Evolutionary conservation across 2,329 filamentous ascomycete species (phyloP), one percentile per base, ranked within the genome.

Genomic region (Sordariomycetes sp.): DNA sequence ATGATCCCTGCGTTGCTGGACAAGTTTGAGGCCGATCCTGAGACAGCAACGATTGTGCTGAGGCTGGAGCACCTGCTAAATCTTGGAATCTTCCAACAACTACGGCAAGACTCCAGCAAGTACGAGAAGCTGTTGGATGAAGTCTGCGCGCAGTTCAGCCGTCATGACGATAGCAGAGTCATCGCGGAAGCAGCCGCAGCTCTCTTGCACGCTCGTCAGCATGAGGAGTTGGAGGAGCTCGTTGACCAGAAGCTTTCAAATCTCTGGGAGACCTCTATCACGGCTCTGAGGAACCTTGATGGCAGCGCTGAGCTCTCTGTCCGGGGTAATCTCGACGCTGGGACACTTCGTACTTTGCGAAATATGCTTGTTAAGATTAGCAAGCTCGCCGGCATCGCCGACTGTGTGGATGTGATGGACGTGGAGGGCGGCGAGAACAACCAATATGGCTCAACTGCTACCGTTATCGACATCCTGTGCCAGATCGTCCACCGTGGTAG

Each of bases 1-100:
- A 68, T 84, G 11, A 90, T 96, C 35, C 92, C 92, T 1, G 79
- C 77, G 42, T 72, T 98, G 3, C 66, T 98, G 33, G 94, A 82
- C 58, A 96, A 95, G 52, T 98, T 87, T 47, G 90, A 92, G 5
- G 85, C 88, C n/a, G 74, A 84, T 19, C 83, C 92, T 12, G 79
- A 83, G 48, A 88, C 90, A 17, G 87, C 88, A 2, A 84, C 86
- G 8, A 77, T 84, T 17, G 87, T 95, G 30, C 69, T 98, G 17
- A 78, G 86, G 21, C 66, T 98, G 28, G 86, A 93, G 52, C 86
- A 90, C 50, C 76, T 85, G 25, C 75, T 98, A 16, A 85, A 94
- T 44, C 70, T 95, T 2, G 83, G 90, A 26, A 75, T 88, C 16
- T 93, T 96, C 51, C 82, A 88, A 51, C 85, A 94, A 49, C 66